Evolutionary conservation across 1,284 basidiomycete genomes (phyloP), one percentile per base, ranked within the genome.

Genomic region (Phellopilus nigrolimitatus): DNA sequence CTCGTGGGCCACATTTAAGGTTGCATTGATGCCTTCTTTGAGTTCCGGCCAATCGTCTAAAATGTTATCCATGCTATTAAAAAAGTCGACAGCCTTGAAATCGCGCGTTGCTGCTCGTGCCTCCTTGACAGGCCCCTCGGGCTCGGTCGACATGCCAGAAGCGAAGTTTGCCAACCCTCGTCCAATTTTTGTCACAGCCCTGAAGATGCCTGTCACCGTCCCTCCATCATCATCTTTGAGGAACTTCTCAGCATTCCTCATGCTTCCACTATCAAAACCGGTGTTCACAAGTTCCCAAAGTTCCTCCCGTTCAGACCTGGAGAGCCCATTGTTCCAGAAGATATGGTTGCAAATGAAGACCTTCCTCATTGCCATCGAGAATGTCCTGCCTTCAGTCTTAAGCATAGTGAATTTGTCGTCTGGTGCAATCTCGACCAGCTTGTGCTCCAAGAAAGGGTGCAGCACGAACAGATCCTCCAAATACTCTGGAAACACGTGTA

Each of bases 291-390:
- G 25, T 6, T 28, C 27, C 46, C 46, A 48, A 19, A 48, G 24
- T 6, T 17, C 24, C 27, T 28, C 13, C 17, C 36, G 46, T 27
- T 48, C 46, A 13, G n/a, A 17, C 13, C 7, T n/a, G 4, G 49
- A 25, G 19, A 51, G 34, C 19, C 27, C 28, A n/a, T 44, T 27
- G 24, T 44, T 24, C 15, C 13, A n/a, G 15, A 44, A 51, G 12
- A 51, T 19, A 37, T 43, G 24, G 10, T 43, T 22, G 15, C 49
- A 51, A 12, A 51, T 36, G 41, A 38, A 5, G 13, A 51, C 36
- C 25, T 44, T 44, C 6, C 24, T 43, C 49, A 51, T 43, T 5
- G 49, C 41, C 17, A 44, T 51, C 17, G 41, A 22, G 17, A 43
- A 30, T 31, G 12, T 19, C 4, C 41, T n/a, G 30, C 19, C 34